These are phyloP conservation scores for Apiospora sp. DNA, from an alignment of 2,329 filamentous ascomycete species.

Conservation along the genomic window DNA sequence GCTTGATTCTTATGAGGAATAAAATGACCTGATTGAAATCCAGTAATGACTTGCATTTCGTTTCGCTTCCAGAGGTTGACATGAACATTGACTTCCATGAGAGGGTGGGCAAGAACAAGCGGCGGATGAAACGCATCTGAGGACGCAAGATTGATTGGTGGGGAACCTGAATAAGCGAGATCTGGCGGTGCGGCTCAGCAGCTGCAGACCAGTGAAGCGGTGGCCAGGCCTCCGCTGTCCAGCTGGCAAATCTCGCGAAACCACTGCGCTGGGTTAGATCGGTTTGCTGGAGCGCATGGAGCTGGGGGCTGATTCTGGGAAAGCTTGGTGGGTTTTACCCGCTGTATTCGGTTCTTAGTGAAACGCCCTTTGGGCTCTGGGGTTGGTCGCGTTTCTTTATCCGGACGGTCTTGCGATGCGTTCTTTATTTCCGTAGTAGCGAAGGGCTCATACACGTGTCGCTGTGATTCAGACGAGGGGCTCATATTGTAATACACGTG, in stretches of 20 bases:
- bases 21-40: neutral
- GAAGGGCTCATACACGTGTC: too few species aligned
- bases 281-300: neutral
- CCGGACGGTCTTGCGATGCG: neutral
- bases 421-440: neutral
- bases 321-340: neutral
- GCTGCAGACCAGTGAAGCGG: neutral
- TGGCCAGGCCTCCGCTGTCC: neutral
- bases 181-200: neutral
- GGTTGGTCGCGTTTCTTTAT: neutral
- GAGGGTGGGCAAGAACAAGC: slow-evolving; percentile 1
- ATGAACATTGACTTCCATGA: neutral
- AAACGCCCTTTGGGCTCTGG: neutral
- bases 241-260: slow-evolving; percentile 23
- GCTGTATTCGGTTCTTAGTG: slow-evolving; percentile 13
- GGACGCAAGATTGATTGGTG: neutral
- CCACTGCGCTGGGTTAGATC: slow-evolving; percentile 3
- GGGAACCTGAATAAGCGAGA: neutral
- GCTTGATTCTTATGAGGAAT: too few species aligned
- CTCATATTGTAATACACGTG: too few species aligned
- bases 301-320: neutral
- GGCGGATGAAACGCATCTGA: slow-evolving; percentile 17
- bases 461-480: too few species aligned
- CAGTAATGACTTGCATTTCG: neutral
- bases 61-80: neutral